Conservation (phyloP, 2,329 filamentous ascomycete genomes). For the Fonsecaea nubica region DNA sequence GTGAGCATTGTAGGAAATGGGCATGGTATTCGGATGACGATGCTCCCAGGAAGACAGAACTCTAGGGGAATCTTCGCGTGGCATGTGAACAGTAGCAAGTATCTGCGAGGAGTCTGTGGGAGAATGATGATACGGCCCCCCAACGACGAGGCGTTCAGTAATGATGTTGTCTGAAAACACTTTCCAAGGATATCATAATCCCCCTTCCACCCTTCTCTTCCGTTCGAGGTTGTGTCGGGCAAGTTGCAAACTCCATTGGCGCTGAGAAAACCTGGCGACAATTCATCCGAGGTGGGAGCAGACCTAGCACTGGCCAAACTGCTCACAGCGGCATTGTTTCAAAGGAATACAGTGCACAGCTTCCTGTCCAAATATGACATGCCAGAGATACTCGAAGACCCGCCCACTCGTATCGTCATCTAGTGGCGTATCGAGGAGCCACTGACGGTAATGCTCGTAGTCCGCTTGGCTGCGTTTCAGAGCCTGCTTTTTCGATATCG, state of each 20-base stretch:
- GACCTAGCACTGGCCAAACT: slow-evolving; percentile 20
- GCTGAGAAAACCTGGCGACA: too few species aligned
- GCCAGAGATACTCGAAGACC: slow-evolving; percentile 71
- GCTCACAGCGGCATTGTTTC: slow-evolving; percentile 26
- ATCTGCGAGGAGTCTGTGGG: too few species aligned
- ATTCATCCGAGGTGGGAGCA: background rate
- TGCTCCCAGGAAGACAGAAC: slow-evolving; percentile 11
- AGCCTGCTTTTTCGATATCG: slow-evolving; percentile 62
- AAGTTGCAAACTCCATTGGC: too few species aligned
- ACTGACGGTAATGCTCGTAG: slow-evolving; percentile 65
- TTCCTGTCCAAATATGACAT: slow-evolving; percentile 59
- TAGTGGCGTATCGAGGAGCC: slow-evolving; percentile 63
- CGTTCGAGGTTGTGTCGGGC: too few species aligned
- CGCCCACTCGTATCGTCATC: slow-evolving; percentile 64
- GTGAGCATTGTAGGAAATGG: slow-evolving; percentile 20
- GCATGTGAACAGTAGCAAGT: background rate
- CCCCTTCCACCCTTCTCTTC: too few species aligned
- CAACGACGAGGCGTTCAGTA: too few species aligned
- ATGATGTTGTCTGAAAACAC: too few species aligned
- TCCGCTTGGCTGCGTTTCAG: slow-evolving; percentile 56
- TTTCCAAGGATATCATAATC: too few species aligned
- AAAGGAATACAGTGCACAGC: slow-evolving; percentile 41
- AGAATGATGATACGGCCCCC: background rate
- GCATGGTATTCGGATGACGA: slow-evolving; percentile 3
- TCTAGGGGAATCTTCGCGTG: slow-evolving; percentile 12